Base-by-base conservation (phyloP, 139 green algal genomes). In the Nannochloris sp. region DNA sequence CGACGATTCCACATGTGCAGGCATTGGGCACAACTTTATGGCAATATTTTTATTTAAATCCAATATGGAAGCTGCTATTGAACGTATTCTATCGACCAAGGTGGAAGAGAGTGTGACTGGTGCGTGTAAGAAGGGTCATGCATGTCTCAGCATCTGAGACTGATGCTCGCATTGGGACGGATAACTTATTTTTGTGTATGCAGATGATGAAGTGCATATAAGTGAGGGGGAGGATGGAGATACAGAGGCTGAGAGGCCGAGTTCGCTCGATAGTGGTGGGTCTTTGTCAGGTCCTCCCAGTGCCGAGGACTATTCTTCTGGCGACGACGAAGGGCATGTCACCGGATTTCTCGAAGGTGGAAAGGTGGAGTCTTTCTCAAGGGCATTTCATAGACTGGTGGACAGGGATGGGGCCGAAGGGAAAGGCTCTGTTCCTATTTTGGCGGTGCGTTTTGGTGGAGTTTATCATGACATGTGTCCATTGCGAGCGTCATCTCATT, bases 361-460 rank as follows among this genome's bases (percentile, higher is more conserved):
- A 25, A 88, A 91, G 72, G 72, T 66, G 3, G 77, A 69, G 13
- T 82, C 80, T 0, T 88, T 92, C 53, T 80, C 85, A n/a, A 79
- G 81, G 30, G 84, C 84, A 0, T 92, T 92, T 71, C 62, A 45
- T 8, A 85, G 84, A 63, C 78, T 90, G 56, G 61, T 91, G 17
- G 67, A 63, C 5, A 0, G 12, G 5, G 50, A 40, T 25, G 30
- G 31, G 11, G 14, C 43, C 17, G 17, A 28, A 2, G 37, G 4
- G 4, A 53, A 14, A 9, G 33, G 33, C 6, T 40, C 33, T 1
- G 56, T 53, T 6, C 69, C 69, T 56, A 78, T 78, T 59, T 58
- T 80, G 13, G 61, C 61, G 10, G 46, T 53, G n/a, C 46, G 46
- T 49, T 10, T 49, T 17, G 12, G 10, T 20, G 46, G 46, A 9